These are phyloP conservation scores for Exophiala sp. DNA, from an alignment of 2,329 filamentous ascomycete genomes.

Conservation along the genomic window DNA sequence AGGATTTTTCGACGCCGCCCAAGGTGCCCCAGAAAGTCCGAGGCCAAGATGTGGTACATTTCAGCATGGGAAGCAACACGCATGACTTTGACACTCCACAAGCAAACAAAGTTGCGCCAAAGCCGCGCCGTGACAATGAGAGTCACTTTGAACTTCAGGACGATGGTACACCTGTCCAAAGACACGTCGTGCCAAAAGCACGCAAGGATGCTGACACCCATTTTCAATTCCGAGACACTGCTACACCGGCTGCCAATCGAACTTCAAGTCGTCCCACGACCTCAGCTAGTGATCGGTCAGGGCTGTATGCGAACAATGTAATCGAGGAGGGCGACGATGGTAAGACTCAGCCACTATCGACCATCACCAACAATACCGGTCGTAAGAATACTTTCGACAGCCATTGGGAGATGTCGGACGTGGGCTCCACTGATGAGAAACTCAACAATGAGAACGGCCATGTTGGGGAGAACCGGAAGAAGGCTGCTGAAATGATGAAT, in stretches of 20 bases:
- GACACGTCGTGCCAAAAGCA: constrained; percentile 43
- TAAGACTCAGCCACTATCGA: constrained; percentile 50
- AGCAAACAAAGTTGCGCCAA: constrained; percentile 35
- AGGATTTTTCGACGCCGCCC: constrained; percentile 79
- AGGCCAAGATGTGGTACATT: constrained; percentile 69
- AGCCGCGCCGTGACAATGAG: constrained; percentile 72
- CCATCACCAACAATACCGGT: constrained; percentile 69
- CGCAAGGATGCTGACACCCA: constrained; percentile 78
- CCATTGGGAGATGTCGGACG: constrained; percentile 74
- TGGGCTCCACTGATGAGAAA: constrained; percentile 52
- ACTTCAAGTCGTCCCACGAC: constrained; percentile 32
- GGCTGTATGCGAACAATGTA: constrained; percentile 74
- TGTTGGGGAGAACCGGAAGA: constrained; percentile 59
- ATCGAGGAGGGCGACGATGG: constrained; percentile 59
- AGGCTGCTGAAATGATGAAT: constrained; percentile 71
- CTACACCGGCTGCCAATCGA: constrained; percentile 46
- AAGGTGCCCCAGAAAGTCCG: constrained; percentile 66
- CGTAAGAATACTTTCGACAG: constrained; percentile 72
- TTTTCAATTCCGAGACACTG: constrained; percentile 72
- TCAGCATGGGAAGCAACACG: constrained; percentile 71
- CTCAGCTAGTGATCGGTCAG: constrained; percentile 50
- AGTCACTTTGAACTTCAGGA: constrained; percentile 82
- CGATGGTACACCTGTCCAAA: constrained; percentile 43
- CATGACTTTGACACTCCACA: constrained; percentile 35
- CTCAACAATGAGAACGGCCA: constrained; percentile 40